phyloP scores from a whole-genome alignment of 78 protist genomes.

The Reticulomyxa filosa region DNA sequence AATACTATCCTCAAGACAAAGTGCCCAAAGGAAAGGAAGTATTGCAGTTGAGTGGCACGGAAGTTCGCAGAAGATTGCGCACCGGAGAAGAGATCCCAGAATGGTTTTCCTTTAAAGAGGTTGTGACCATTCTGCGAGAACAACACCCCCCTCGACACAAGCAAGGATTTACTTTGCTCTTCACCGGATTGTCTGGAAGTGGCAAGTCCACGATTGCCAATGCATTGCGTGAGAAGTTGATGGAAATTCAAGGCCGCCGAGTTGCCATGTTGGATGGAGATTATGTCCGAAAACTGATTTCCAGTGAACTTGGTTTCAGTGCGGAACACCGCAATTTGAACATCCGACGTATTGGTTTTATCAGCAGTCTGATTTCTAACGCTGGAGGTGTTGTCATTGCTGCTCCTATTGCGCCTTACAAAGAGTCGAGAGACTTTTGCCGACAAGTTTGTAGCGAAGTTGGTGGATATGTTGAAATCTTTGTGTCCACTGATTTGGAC shows the following conservation, averaged over 20 bases:
- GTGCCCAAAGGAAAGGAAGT: not conserved
- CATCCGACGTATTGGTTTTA: not conserved
- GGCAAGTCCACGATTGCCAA: not conserved
- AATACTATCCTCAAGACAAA: not conserved
- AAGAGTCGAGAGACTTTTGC: no score
- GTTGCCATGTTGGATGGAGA: not conserved
- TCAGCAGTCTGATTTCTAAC: not conserved
- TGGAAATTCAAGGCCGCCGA: not conserved
- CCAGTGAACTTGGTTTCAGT: not conserved
- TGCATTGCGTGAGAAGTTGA: not conserved
- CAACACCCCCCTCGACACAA: not conserved
- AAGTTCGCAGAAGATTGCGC: not conserved
- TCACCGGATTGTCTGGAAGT: not conserved
- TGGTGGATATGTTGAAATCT: not conserved
- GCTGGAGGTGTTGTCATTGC: not conserved
- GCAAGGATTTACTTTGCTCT: not conserved
- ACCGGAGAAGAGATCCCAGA: not conserved
- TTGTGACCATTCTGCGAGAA: not conserved
- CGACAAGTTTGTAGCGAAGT: no score
- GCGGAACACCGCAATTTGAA: not conserved
- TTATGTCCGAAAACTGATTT: not conserved
- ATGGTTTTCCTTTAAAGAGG: not conserved
- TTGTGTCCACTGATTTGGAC: no score
- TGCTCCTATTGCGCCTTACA: not conserved
- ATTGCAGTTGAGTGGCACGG: not conserved